Evolutionary conservation across 257 asterid species (phyloP).

Genomic region (Nicotiana knightiana): DNA sequence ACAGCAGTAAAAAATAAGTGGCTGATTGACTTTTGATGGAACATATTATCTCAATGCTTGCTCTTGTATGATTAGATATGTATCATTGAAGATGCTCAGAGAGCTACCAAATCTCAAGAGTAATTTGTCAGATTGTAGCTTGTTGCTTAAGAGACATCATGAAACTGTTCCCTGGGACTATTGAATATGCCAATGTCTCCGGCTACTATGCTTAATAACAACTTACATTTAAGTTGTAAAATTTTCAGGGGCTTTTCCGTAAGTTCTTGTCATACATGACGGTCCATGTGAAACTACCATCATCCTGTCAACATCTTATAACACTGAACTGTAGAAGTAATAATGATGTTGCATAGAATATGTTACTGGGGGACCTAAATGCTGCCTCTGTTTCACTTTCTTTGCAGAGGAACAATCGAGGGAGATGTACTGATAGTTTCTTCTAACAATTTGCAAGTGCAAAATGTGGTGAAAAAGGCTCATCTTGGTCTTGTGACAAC

Average conservation of each 20-base stretch:
- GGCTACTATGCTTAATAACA: neutral
- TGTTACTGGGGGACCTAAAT: neutral
- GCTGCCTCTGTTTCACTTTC: slow-evolving; percentile 16
- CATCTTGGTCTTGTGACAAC: slow-evolving; percentile 89
- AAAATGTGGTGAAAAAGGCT: slow-evolving; percentile 57
- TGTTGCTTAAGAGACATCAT: neutral
- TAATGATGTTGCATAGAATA: neutral
- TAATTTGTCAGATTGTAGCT: neutral
- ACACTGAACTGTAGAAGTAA: neutral
- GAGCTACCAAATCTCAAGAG: neutral
- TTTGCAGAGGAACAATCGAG: slow-evolving; percentile 79
- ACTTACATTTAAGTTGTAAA: neutral
- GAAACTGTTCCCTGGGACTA: neutral
- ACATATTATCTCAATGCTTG: neutral
- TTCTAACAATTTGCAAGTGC: slow-evolving; percentile 48
- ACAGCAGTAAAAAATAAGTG: neutral
- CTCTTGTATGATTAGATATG: neutral
- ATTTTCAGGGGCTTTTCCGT: neutral
- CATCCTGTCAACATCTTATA: neutral
- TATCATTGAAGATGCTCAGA: neutral
- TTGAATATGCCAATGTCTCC: neutral
- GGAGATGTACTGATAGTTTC: slow-evolving; percentile 60
- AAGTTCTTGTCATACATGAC: neutral
- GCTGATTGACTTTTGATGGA: neutral
- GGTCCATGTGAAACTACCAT: neutral